A percentile compares a stretch with the other conserved stretches of the same genome.
phyloP scores from a whole-genome alignment of 176 grass and related monocot species.

The Phyllostachys edulis region DNA sequence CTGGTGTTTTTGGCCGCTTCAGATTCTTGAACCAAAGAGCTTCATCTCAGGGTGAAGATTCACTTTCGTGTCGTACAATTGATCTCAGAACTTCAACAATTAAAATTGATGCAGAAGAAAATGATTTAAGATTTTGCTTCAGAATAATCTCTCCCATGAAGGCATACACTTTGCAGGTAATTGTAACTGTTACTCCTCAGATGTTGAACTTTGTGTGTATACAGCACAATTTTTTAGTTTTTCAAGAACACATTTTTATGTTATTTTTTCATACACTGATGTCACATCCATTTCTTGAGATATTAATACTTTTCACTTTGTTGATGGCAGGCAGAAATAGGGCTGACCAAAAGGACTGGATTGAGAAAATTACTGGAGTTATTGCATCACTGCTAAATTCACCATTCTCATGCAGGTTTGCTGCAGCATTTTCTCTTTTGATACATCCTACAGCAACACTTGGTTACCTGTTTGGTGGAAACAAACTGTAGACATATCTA shows the following conservation, averaged over 20 bases:
- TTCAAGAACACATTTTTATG: neutral
- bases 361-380: conserved; percentile 94
- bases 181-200: conserved; percentile 8
- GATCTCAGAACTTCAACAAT: conserved; percentile 94
- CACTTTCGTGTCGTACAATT: conserved; percentile 71
- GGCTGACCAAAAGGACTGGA: conserved; percentile 88
- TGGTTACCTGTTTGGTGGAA: conserved; percentile 12
- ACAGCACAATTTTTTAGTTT: conserved; percentile 1
- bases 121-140: conserved; percentile 94
- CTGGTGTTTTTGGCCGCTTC: conserved; percentile 65
- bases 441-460: conserved; percentile 29
- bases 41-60: conserved; percentile 56
- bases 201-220: neutral
- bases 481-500: neutral
- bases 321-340: conserved; percentile 73
- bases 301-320: conserved; percentile 25
- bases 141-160: conserved; percentile 92
- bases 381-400: conserved; percentile 92
- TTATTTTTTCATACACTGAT: neutral
- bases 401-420: conserved; percentile 64
- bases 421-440: neutral
- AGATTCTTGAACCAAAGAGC: conserved; percentile 60
- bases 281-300: neutral
- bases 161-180: conserved; percentile 89
- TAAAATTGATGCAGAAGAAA: conserved; percentile 87